Evolutionary conservation across 257 asterid species (phyloP).

Genomic region (Gynochthodes officinalis): DNA sequence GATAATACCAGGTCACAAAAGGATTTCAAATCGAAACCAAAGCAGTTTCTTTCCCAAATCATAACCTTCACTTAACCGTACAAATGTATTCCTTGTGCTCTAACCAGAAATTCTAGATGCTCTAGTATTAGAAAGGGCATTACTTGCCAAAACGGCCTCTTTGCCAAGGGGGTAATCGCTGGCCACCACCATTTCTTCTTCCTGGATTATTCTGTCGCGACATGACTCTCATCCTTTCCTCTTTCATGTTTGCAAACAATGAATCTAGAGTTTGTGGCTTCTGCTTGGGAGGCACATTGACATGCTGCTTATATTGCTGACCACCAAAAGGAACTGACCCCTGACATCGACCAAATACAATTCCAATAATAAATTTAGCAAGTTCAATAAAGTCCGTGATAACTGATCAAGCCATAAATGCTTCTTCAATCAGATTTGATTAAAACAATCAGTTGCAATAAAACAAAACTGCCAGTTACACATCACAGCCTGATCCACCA

Average conservation of each 20-base stretch:
- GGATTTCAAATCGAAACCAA: not conserved
- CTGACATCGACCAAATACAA: not conserved
- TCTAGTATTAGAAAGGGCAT: slow-evolving; percentile 6
- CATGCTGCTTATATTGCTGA: slow-evolving; percentile 51
- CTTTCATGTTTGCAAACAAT: slow-evolving; percentile 85
- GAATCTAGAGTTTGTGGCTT: slow-evolving; percentile 81
- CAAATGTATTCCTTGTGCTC: not conserved
- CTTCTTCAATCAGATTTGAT: not conserved
- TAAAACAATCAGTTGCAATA: not conserved
- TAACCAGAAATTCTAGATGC: not conserved
- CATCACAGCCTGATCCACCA: not conserved
- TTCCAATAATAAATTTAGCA: not conserved
- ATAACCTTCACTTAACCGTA: not conserved
- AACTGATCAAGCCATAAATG: not conserved
- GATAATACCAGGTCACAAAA: not conserved
- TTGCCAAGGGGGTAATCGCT: slow-evolving; percentile 62
- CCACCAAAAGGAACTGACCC: slow-evolving; percentile 5
- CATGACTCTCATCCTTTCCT: slow-evolving; percentile 56
- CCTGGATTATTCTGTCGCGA: slow-evolving; percentile 39
- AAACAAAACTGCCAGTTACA: not conserved
- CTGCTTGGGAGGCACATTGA: slow-evolving; percentile 38
- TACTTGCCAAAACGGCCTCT: slow-evolving; percentile 51
- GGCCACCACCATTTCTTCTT: slow-evolving; percentile 55
- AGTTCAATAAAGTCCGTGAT: not conserved
- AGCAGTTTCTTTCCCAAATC: not conserved